Evolutionary conservation across 2,329 filamentous ascomycete genomes (phyloP).

Genomic region (Aspergillus niger): DNA sequence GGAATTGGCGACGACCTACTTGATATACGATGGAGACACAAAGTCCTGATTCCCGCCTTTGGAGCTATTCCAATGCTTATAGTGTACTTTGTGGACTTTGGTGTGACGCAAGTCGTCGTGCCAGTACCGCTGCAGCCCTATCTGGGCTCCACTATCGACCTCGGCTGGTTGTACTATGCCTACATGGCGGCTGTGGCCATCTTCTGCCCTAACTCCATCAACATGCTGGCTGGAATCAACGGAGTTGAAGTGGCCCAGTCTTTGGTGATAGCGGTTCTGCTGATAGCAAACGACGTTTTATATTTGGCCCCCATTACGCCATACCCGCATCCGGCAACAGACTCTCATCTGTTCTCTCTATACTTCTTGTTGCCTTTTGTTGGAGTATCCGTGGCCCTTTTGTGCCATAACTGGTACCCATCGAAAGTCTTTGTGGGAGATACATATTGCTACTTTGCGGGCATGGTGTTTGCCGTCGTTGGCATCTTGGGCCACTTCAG

Average conservation of each 20-base stretch:
- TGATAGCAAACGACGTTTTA: constrained; percentile 82
- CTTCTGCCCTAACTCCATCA: constrained; percentile 98
- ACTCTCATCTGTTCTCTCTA: constrained; percentile 93
- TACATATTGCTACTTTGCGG: constrained; percentile 99
- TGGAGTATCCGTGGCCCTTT: constrained; percentile 82
- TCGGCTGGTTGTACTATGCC: constrained; percentile 82
- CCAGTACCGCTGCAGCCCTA: constrained; percentile 82
- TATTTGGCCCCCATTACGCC: constrained; percentile 75
- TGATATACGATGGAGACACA: constrained; percentile 98
- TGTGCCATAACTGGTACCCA: constrained; percentile 94
- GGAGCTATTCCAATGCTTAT: constrained; percentile 91
- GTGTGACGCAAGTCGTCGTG: constrained; percentile 91
- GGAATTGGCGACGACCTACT: constrained; percentile 95
- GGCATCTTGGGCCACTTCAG: constrained; percentile 97
- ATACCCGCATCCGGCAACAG: constrained; percentile 88
- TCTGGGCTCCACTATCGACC: constrained; percentile 79
- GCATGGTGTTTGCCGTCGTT: constrained; percentile 98
- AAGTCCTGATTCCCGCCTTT: constrained; percentile 95
- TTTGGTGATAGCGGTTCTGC: constrained; percentile 79
- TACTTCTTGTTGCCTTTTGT: constrained; percentile 94
- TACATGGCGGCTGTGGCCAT: constrained; percentile 98
- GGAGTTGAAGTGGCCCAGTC: constrained; percentile 96
- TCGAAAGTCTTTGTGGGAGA: constrained; percentile 95
- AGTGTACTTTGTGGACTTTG: constrained; percentile 98
- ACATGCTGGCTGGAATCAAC: constrained; percentile 99